Evolutionary conservation across 2,329 filamentous ascomycete species (phyloP).

Genomic region (Thermomyces lanuginosus): DNA sequence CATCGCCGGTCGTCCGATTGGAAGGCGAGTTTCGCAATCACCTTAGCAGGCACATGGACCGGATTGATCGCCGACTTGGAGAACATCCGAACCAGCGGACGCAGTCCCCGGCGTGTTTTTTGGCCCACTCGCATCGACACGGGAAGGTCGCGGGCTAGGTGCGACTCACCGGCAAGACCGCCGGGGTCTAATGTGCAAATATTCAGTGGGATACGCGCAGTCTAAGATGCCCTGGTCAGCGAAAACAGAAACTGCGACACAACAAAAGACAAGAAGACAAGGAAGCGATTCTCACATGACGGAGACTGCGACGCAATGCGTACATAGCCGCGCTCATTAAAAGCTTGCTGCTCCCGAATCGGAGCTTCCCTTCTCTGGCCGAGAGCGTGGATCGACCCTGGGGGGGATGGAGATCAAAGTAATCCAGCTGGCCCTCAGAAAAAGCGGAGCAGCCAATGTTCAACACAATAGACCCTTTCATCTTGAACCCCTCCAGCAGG

Average conservation of each 20-base stretch:
- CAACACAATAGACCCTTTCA: slow-evolving; percentile 19
- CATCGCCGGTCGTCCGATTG: slow-evolving; percentile 14
- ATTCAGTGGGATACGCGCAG: slow-evolving; percentile 19
- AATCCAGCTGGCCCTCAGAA: slow-evolving; percentile 17
- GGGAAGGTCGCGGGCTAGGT: slow-evolving; percentile 12
- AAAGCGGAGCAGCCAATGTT: slow-evolving; percentile 20
- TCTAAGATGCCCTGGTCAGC: slow-evolving; percentile 10
- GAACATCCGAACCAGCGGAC: slow-evolving; percentile 18
- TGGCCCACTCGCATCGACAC: slow-evolving; percentile 16
- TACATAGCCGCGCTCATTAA: slow-evolving; percentile 20
- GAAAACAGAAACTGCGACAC: slow-evolving; percentile 1
- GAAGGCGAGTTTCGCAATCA: slow-evolving; percentile 21
- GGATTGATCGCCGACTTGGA: slow-evolving; percentile 22
- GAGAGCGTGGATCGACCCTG: too few species aligned
- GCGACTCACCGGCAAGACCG: slow-evolving; percentile 13
- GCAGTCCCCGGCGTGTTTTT: slow-evolving; percentile 17
- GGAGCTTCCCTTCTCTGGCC: slow-evolving; percentile 8
- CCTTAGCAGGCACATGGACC: slow-evolving; percentile 19
- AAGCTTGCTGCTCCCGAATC: slow-evolving; percentile 21
- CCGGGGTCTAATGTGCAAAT: slow-evolving; percentile 23
- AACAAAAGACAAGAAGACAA: not conserved
- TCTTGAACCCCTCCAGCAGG: slow-evolving; percentile 21
- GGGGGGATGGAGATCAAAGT: slow-evolving; percentile 13
- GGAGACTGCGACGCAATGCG: slow-evolving; percentile 21
- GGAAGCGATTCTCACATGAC: slow-evolving; percentile 16